Evolutionary conservation across 2,329 filamentous ascomycete genomes (phyloP).

Genomic region (Sporothrix pallida): DNA sequence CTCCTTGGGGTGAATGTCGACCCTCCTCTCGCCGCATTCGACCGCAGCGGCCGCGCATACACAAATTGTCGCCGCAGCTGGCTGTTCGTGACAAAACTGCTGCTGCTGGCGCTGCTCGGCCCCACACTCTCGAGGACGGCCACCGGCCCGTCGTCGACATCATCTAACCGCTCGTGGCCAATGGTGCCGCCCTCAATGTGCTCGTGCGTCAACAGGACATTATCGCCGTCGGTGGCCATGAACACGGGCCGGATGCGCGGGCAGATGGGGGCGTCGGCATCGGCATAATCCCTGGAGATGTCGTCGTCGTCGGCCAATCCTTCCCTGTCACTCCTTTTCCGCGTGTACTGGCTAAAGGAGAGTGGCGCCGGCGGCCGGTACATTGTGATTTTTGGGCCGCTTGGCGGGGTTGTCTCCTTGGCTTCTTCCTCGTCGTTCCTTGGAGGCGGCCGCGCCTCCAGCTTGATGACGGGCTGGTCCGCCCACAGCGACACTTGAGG

Average conservation of each 20-base stretch:
- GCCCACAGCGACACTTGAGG: constrained; percentile 74
- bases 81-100: background rate
- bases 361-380: constrained; percentile 13
- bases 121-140: no score
- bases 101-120: background rate
- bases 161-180: no score
- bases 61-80: constrained; percentile 10
- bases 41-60: background rate
- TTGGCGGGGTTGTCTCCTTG: background rate
- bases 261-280: background rate
- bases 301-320: background rate
- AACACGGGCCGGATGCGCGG: constrained; percentile 14
- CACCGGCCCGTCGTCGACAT: no score
- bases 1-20: background rate
- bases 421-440: background rate
- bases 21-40: background rate
- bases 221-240: constrained; percentile 20
- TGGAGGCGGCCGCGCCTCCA: constrained; percentile 47
- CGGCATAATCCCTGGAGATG: background rate
- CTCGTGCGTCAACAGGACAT: background rate
- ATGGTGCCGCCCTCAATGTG: background rate
- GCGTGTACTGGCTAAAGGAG: background rate
- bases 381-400: background rate
- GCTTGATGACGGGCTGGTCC: constrained; percentile 71
- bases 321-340: background rate